Evolutionary conservation across 2,329 filamentous ascomycete genomes (phyloP), one percentile per base, ranked within the genome.

Genomic region (Colletotrichum limetticola): DNA sequence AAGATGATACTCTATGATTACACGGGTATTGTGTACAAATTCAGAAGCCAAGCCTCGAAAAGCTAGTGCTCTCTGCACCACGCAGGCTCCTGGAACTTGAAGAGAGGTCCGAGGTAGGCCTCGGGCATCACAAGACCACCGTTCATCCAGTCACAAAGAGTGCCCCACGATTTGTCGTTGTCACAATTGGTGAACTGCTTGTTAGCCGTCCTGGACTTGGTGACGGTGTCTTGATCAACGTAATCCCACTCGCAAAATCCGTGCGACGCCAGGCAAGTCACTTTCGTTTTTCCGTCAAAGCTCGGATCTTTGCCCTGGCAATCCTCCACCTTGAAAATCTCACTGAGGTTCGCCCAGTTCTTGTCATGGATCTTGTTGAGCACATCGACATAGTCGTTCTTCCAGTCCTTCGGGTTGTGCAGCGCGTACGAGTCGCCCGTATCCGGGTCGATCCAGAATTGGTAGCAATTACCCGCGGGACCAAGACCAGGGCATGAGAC

Each of bases 241-340:
- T 70, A 77, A 66, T 77, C 75, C 73, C 76, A 78, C 62, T 78
- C 77, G 55, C 77, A 78, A 16, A 59, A 78, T n/a, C 74, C 72
- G 66, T 78, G 77, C 19, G 63, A 75, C 5, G 75, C 73, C 55
- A 78, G 65, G 61, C 76, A 78, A n/a, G 69, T 74, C 55, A 77
- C 73, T 30, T 77, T 66, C 24, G 67, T 75, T 2, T 72, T 59
- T 3, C 72, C 30, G 32, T 78, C 77, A 63, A 78, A 78, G 7
- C 66, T 68, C 2, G 76, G 75, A 11, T 74, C 69, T 14, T 74
- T 74, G 46, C 77, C 76, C 8, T 68, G 46, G 61, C 77, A 78
- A 60, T 77, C 70, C 59, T 77, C 77, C 7, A 78, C 70, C 56
- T 76, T 74, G 69, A 78, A 78, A 28, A 78, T 66, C 37, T 78